phyloP scores from a whole-genome alignment of 2,329 filamentous ascomycete species.

The Aspergillus calidoustus region DNA sequence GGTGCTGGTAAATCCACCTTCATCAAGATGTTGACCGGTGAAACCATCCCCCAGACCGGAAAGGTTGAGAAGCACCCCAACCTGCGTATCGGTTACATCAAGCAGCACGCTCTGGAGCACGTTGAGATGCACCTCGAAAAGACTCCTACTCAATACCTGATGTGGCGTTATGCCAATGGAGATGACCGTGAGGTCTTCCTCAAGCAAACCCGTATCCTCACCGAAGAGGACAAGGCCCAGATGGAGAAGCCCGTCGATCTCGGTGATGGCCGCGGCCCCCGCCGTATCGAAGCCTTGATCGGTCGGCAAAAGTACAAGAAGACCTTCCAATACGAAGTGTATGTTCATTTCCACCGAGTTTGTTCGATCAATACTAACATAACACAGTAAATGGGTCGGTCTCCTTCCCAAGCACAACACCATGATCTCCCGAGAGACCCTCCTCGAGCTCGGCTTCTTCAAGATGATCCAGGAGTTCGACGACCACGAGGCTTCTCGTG shows the following conservation, averaged over 20 bases:
- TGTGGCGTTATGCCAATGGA: slow-evolving; percentile 97
- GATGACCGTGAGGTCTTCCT: slow-evolving; percentile 96
- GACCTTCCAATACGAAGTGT: slow-evolving; percentile 96
- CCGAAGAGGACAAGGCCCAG: slow-evolving; percentile 80
- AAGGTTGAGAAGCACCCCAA: slow-evolving; percentile 99
- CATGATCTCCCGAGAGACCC: slow-evolving; percentile 89
- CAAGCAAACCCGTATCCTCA: slow-evolving; percentile 94
- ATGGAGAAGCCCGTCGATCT: slow-evolving; percentile 91
- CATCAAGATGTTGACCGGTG: slow-evolving; percentile 95
- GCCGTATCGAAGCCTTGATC: slow-evolving; percentile 84
- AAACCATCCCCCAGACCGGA: slow-evolving; percentile 79
- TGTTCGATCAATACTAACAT: slow-evolving; percentile 12
- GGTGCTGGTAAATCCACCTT: slow-evolving; percentile 98
- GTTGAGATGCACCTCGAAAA: slow-evolving; percentile 99
- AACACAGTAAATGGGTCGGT: slow-evolving; percentile 76
- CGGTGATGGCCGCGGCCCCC: slow-evolving; percentile 75
- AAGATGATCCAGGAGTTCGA: slow-evolving; percentile 98
- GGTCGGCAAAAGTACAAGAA: slow-evolving; percentile 99
- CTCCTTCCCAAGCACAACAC: slow-evolving; percentile 92
- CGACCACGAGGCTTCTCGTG: slow-evolving; percentile 97
- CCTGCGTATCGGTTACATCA: slow-evolving; percentile 98
- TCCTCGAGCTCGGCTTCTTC: slow-evolving; percentile 81
- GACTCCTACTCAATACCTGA: slow-evolving; percentile 97
- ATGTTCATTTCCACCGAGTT: slow-evolving; percentile 42
- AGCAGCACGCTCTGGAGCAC: slow-evolving; percentile 98